phyloP scores from a whole-genome alignment of 345 rosid species.

The Luvunga scandens region DNA sequence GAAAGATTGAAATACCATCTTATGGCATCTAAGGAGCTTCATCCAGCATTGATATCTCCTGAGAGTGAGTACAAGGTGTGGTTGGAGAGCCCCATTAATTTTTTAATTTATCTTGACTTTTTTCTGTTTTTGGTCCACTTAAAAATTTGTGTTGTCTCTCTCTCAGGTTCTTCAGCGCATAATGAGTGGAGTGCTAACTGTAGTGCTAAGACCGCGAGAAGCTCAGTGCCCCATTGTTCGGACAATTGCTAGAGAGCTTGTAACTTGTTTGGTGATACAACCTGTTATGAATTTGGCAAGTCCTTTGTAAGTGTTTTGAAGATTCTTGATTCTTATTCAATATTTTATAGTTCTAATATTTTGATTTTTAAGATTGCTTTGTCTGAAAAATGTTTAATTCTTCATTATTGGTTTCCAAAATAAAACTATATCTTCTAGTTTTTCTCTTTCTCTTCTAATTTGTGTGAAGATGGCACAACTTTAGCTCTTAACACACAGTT shows the following conservation, averaged over 20 bases:
- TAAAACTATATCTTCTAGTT: background rate
- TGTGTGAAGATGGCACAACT: background rate
- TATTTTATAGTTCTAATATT: background rate
- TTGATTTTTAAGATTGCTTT: background rate
- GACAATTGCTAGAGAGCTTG: conserved; percentile 87
- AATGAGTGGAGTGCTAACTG: conserved; percentile 80
- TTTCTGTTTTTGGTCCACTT: conserved; percentile 7
- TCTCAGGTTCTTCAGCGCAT: conserved; percentile 75
- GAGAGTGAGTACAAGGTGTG: conserved; percentile 99
- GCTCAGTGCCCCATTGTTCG: conserved; percentile 91
- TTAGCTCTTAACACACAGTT: background rate
- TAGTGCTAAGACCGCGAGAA: conserved; percentile 83
- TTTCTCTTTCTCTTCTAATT: background rate
- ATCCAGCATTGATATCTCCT: conserved; percentile 83
- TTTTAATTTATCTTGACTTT: conserved; percentile 2
- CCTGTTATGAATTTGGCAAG: conserved; percentile 82
- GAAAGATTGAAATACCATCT: conserved; percentile 90
- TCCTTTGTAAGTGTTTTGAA: conserved; percentile 63
- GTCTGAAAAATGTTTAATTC: background rate
- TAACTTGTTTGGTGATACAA: conserved; percentile 91
- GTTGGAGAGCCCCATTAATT: conserved; percentile 36
- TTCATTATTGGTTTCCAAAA: background rate
- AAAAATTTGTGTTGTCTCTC: conserved; percentile 9
- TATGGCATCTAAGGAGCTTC: conserved; percentile 82
- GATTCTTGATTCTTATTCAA: conserved; percentile 10